Percentiles rank a stretch among this genome's conserved stretches.
These are phyloP conservation scores for sweet orange (Citrus sinensis) DNA, from an alignment of 345 rosid species.

Conservation along the genomic window DNA sequence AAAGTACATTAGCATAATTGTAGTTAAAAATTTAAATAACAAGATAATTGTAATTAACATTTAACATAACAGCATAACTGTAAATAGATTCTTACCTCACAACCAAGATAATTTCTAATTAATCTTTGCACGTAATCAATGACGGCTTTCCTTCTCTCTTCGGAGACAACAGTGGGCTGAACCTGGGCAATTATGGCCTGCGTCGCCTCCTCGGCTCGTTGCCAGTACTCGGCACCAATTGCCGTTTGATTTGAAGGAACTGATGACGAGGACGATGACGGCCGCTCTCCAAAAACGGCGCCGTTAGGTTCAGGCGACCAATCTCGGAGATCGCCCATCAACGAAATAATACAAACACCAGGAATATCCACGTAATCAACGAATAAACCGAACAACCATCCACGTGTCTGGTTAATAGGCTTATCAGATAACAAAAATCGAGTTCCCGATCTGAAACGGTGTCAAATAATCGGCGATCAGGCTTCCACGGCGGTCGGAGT, in stretches of 20 bases:
- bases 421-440: background rate
- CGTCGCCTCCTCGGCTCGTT: constrained; percentile 61
- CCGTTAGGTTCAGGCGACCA: constrained; percentile 52
- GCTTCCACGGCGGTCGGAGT: background rate
- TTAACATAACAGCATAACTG: background rate
- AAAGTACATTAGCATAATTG: background rate
- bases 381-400: background rate
- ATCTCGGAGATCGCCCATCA: constrained; percentile 73
- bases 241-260: constrained; percentile 29
- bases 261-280: constrained; percentile 32
- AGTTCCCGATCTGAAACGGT: constrained; percentile 7
- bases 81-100: constrained; percentile 42
- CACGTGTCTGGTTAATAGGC: background rate
- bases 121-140: constrained; percentile 63
- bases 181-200: constrained; percentile 57
- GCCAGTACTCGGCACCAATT: constrained; percentile 45
- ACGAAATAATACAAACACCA: background rate
- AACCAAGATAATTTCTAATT: constrained; percentile 39
- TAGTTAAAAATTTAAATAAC: too few species aligned
- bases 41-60: background rate
- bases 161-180: constrained; percentile 64
- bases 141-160: constrained; percentile 65
- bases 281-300: constrained; percentile 37
- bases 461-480: background rate
- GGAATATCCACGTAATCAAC: background rate